These are phyloP conservation scores for Urtica urens DNA, from an alignment of 306 rosid species.

Conservation along the genomic window DNA sequence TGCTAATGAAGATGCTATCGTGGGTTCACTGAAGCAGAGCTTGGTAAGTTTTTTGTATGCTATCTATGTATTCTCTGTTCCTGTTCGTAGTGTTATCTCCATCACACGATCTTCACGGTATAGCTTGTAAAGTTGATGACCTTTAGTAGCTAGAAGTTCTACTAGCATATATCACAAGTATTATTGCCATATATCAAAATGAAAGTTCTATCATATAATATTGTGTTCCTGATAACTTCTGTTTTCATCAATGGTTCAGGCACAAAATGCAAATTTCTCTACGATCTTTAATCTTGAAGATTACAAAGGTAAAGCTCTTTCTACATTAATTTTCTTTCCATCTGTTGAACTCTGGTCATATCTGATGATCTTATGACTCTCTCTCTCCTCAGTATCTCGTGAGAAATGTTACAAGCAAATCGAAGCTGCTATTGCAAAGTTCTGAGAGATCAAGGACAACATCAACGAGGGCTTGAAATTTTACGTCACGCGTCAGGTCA, in stretches of 20 bases:
- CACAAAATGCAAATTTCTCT: constrained; percentile 75
- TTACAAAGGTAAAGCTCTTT: constrained; percentile 52
- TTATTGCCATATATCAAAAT: too few relatives aligned
- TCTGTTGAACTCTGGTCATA: too few relatives aligned
- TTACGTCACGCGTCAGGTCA: constrained; percentile 79
- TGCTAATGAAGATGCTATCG: constrained; percentile 93
- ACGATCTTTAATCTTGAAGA: constrained; percentile 85
- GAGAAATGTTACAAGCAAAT: constrained; percentile 92
- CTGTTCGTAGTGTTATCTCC: too few relatives aligned
- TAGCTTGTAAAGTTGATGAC: too few relatives aligned
- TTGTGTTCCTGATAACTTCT: constrained; percentile 3
- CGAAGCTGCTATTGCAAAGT: constrained; percentile 86
- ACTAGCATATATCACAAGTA: too few relatives aligned
- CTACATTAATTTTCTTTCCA: too few relatives aligned
- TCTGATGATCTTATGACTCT: too few relatives aligned
- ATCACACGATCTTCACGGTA: too few relatives aligned
- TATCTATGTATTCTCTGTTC: too few relatives aligned
- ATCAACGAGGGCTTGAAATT: constrained; percentile 88
- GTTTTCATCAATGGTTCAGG: constrained; percentile 39
- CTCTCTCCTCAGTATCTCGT: constrained; percentile 89
- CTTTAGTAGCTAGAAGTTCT: too few relatives aligned
- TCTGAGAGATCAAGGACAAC: constrained; percentile 82
- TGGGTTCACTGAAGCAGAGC: constrained; percentile 92
- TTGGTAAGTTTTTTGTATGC: constrained; percentile 59
- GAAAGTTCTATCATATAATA: too few relatives aligned